Evolutionary conservation across 352 stramenopile genomes (phyloP).

Genomic region (Pythium sukuiense): DNA sequence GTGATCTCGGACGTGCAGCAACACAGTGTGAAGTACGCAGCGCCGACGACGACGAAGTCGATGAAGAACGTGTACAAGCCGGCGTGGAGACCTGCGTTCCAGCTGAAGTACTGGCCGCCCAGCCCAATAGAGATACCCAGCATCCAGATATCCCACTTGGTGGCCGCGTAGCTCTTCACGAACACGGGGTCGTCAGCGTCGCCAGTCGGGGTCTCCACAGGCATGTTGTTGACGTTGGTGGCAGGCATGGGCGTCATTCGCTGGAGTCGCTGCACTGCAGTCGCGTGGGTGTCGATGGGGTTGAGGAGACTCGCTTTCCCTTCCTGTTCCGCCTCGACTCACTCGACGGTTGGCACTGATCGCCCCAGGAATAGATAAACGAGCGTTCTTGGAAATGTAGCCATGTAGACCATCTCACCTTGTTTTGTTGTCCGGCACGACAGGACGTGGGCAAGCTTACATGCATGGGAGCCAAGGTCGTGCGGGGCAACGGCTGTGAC

Average conservation of each 20-base stretch:
- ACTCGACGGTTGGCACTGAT: background rate
- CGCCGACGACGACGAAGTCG: conserved; percentile 21
- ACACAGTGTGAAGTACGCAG: conserved; percentile 29
- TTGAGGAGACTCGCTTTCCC: background rate
- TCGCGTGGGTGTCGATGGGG: background rate
- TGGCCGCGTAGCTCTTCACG: conserved; percentile 23
- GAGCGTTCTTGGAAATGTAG: background rate
- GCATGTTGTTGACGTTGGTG: conserved; percentile 20
- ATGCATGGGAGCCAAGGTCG: too few relatives aligned
- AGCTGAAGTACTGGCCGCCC: conserved; percentile 32
- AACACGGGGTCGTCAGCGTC: conserved; percentile 1
- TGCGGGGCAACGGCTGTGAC: too few relatives aligned
- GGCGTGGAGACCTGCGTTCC: conserved; percentile 25
- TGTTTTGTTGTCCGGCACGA: background rate
- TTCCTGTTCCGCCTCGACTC: too few relatives aligned
- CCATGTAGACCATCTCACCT: background rate
- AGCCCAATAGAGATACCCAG: conserved; percentile 32
- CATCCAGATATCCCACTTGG: conserved; percentile 30
- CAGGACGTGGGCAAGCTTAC: too few relatives aligned
- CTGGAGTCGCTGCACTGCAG: background rate
- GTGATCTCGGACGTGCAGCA: conserved; percentile 27
- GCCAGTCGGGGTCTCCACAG: background rate
- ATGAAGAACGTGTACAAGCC: conserved; percentile 26
- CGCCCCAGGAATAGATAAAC: too few relatives aligned
- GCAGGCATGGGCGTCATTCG: conserved; percentile 9